Evolutionary conservation across 352 stramenopile genomes (phyloP), one percentile per base, ranked within the genome.

Genomic region (Pythium guiyangense): DNA sequence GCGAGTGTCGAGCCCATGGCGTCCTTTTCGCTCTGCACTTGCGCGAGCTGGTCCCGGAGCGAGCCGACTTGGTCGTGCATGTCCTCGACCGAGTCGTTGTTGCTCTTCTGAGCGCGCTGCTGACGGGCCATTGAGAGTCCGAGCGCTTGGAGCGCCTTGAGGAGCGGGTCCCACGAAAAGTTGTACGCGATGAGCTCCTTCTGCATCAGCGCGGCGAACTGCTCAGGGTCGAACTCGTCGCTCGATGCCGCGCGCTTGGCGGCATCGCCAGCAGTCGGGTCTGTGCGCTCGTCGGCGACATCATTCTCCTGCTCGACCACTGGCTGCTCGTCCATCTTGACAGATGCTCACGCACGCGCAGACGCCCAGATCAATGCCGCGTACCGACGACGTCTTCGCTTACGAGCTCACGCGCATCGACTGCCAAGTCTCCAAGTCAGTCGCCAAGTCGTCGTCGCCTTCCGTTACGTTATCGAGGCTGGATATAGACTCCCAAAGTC

Each of bases 171-270:
- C 79, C 83, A 88, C 49, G 84, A 85, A 26, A 88, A 60, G 25
- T 61, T 87, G 65, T 88, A 90, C 51, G 78, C 63, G 34, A 92
- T 84, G 9, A 94, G 54, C 22, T 89, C 74, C 25, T 78, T 73
- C 52, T 88, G 66, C 52, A 94, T 71, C 51, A 92, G 44, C 10
- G 67, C 71, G 11, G 72, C 73, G 46, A 92, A 92, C 14, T 63
- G 20, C n/a, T 79, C 66, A 39, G 69, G 50, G 47, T 83, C 68
- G 25, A 83, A 79, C 12, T 56, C 59, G n/a, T 52, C 54, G 14
- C 60, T 45, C 3, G 40, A 5, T 17, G 40, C 17, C 8, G 40
- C 40, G 40, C 40, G 6, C 9, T 11, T 20, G 6, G 10, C 66
- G 10, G 39, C 62, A 12, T 67, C 67, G 0, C 14, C 18, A 34